Evolutionary conservation across 148 eudicot genomes (phyloP).

Genomic region (Vaccinium darrowii): DNA sequence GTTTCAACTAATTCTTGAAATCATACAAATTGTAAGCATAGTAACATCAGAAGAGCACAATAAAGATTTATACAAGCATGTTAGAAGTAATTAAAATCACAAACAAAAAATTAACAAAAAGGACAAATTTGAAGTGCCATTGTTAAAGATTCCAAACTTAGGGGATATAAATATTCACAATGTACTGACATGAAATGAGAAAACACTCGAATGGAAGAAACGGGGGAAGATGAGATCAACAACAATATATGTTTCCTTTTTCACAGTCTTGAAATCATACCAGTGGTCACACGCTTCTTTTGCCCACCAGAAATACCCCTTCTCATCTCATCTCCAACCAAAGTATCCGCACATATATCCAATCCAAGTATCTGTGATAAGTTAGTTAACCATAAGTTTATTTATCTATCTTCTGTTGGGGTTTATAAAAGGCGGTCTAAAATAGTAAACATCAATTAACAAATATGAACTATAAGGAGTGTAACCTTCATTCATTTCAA

Average conservation of each 20-base stretch:
- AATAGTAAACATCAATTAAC: background rate
- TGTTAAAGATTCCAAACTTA: background rate
- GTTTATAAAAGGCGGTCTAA: background rate
- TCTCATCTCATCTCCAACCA: conserved; percentile 50
- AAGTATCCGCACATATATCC: conserved; percentile 39
- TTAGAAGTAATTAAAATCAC: background rate
- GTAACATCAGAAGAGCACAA: background rate
- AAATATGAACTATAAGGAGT: background rate
- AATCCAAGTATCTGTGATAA: conserved; percentile 35
- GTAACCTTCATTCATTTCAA: conserved; percentile 24
- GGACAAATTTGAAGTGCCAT: background rate
- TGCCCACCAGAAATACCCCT: conserved; percentile 53
- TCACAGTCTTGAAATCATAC: conserved; percentile 13
- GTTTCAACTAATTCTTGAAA: background rate
- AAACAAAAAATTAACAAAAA: background rate
- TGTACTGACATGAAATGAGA: background rate
- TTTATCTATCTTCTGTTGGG: background rate
- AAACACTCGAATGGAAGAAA: background rate
- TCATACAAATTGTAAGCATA: background rate
- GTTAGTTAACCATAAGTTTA: background rate
- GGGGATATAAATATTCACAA: background rate
- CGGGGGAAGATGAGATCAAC: background rate
- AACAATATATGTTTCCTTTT: background rate
- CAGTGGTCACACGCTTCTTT: conserved; percentile 47
- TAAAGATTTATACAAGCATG: background rate